Percentiles rank a stretch among this genome's conserved stretches.
Evolutionary conservation across 2,329 filamentous ascomycete species (phyloP).

Genomic region (Blumeria graminis): DNA sequence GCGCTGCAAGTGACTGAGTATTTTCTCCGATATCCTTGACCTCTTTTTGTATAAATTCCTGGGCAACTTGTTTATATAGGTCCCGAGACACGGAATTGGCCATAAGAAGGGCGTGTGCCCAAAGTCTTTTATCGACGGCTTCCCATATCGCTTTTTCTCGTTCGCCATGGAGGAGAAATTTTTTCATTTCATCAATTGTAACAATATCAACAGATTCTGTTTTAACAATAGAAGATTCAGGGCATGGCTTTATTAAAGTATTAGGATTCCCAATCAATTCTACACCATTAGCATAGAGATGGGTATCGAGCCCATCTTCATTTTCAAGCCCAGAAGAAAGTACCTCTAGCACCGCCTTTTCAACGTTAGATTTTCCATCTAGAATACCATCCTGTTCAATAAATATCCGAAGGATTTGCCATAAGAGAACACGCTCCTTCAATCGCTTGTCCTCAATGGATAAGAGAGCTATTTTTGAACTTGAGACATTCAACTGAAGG

Average conservation of each 20-base stretch:
- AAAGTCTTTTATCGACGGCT: conserved; percentile 76
- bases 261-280: conserved; percentile 19
- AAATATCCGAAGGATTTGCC: conserved; percentile 63
- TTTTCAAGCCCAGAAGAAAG: conserved; percentile 34
- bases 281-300: conserved; percentile 17
- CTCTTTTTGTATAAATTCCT: conserved; percentile 89
- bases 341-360: conserved; percentile 51
- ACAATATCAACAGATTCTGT: conserved; percentile 45
- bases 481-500: conserved; percentile 31
- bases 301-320: conserved; percentile 9
- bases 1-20: conserved; percentile 66
- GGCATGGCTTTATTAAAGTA: conserved; percentile 2
- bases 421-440: conserved; percentile 61
- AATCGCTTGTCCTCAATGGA: conserved; percentile 42
- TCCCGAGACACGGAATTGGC: conserved; percentile 54
- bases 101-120: conserved; percentile 90
- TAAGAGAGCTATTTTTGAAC: conserved; percentile 23
- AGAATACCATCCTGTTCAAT: conserved; percentile 69
- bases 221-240: conserved; percentile 17
- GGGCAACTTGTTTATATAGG: conserved; percentile 76
- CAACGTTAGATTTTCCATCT: conserved; percentile 46
- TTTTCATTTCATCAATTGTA: conserved; percentile 48
- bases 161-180: conserved; percentile 52
- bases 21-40: conserved; percentile 60
- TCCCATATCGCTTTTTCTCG: conserved; percentile 82